phyloP scores from a whole-genome alignment of 2,329 filamentous ascomycete genomes.

The Calonectria multiphialidica region DNA sequence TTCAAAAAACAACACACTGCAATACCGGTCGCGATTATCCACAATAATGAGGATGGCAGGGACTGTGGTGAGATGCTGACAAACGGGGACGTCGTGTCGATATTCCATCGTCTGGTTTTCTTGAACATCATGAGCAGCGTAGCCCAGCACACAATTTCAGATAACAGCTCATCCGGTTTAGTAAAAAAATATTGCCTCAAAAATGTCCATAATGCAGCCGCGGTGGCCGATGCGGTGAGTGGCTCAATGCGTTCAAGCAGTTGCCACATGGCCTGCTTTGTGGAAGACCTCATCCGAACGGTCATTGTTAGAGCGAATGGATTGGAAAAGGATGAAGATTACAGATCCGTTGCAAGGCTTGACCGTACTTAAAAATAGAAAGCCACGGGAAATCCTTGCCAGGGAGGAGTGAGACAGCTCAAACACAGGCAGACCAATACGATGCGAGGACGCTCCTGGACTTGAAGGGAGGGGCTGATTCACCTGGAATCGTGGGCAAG shows the following conservation, averaged over 20 bases:
- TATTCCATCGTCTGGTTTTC: neutral
- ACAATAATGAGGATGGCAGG: neutral
- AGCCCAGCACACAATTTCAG: neutral
- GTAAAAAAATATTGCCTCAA: neutral
- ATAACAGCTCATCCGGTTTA: neutral
- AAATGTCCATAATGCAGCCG: neutral
- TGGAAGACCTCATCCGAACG: too few relatives aligned
- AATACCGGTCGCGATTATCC: neutral
- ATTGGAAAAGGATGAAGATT: neutral
- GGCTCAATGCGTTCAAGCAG: neutral
- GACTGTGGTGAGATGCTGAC: neutral
- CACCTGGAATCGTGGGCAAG: neutral
- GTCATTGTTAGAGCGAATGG: neutral
- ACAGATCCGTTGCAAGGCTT: neutral
- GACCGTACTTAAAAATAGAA: neutral
- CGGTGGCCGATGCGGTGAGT: neutral
- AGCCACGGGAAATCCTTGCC: neutral
- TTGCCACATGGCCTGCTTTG: neutral
- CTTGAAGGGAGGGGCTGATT: neutral
- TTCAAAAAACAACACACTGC: neutral
- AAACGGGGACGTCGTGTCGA: neutral
- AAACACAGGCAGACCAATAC: neutral
- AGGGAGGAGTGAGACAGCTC: neutral
- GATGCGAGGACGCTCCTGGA: neutral
- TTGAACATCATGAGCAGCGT: neutral